Percentiles rank a stretch among this genome's conserved stretches.
Evolutionary conservation across 345 rosid species (phyloP).

Genomic region (Erodium maritimum): DNA sequence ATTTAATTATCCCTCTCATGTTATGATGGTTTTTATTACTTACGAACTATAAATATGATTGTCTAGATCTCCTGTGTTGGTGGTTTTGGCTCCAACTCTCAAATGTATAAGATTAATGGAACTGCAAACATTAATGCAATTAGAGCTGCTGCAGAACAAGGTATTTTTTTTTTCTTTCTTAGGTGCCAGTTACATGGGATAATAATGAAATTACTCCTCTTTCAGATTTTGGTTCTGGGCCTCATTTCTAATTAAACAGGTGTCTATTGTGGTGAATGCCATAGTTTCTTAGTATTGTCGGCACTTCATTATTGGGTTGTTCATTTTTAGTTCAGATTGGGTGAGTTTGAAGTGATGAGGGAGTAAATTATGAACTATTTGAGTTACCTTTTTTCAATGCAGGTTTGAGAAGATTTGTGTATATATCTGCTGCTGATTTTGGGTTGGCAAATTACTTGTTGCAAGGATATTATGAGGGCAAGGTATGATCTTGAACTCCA

Average conservation of each 20-base stretch:
- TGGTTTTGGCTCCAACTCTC: slow-evolving; percentile 86
- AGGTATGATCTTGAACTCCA: slow-evolving; percentile 36
- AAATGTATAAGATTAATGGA: slow-evolving; percentile 94
- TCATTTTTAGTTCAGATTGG: background rate
- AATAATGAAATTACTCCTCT: too few species aligned
- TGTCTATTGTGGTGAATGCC: background rate
- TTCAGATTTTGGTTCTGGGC: background rate
- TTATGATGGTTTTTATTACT: too few species aligned
- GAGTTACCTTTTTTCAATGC: slow-evolving; percentile 1
- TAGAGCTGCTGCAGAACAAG: slow-evolving; percentile 84
- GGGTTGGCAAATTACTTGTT: slow-evolving; percentile 70
- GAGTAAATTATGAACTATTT: too few species aligned
- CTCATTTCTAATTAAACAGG: background rate
- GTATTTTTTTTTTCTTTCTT: too few species aligned
- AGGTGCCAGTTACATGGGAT: too few species aligned
- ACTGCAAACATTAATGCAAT: slow-evolving; percentile 91
- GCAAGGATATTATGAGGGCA: slow-evolving; percentile 87
- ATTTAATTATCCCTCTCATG: too few species aligned
- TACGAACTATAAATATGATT: background rate
- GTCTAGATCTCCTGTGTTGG: slow-evolving; percentile 87
- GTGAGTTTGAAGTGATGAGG: too few species aligned
- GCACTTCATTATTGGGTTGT: background rate
- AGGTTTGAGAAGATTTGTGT: slow-evolving; percentile 87
- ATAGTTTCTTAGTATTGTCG: background rate
- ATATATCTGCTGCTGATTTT: slow-evolving; percentile 88